Evolutionary conservation across 1,139 yeast species (phyloP).

Genomic region (Nematodospora anomalae): DNA sequence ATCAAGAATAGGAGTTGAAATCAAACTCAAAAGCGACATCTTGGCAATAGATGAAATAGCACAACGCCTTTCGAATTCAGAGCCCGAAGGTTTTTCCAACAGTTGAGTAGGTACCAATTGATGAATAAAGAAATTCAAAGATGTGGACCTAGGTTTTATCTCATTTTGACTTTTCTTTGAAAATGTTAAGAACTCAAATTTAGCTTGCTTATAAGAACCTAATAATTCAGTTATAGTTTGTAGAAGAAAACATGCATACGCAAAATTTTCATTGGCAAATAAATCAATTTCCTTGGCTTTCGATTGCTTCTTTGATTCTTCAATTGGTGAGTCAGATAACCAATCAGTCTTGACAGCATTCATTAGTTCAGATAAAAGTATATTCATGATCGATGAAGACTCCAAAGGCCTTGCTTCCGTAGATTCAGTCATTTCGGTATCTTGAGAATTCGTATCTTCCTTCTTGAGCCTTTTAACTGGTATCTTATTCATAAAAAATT

Average conservation of each 20-base stretch:
- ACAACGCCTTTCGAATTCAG: constrained; percentile 38
- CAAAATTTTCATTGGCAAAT: constrained; percentile 49
- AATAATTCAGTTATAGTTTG: constrained; percentile 70
- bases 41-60: constrained; percentile 54
- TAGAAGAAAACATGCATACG: constrained; percentile 66
- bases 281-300: constrained; percentile 27
- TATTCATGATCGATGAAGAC: constrained; percentile 61
- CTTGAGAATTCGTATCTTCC: constrained; percentile 20
- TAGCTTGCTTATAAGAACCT: constrained; percentile 77
- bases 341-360: constrained; percentile 53
- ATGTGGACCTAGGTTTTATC: constrained; percentile 65
- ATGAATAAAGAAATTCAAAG: constrained; percentile 74
- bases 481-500: constrained; percentile 18
- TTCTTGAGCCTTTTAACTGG: constrained; percentile 19
- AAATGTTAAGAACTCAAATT: constrained; percentile 77
- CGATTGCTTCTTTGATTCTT: constrained; percentile 14
- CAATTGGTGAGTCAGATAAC: constrained; percentile 34
- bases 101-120: constrained; percentile 65
- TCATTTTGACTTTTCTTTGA: constrained; percentile 51
- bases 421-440: constrained; percentile 33
- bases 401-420: constrained; percentile 16
- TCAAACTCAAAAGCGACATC: constrained; percentile 57
- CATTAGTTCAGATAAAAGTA: constrained; percentile 65
- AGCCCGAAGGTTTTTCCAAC: constrained; percentile 30
- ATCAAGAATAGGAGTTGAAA: constrained; percentile 52